These are phyloP conservation scores for Trichocladium uniseriatum DNA, from an alignment of 495 filamentous ascomycete species.

Conservation along the genomic window DNA sequence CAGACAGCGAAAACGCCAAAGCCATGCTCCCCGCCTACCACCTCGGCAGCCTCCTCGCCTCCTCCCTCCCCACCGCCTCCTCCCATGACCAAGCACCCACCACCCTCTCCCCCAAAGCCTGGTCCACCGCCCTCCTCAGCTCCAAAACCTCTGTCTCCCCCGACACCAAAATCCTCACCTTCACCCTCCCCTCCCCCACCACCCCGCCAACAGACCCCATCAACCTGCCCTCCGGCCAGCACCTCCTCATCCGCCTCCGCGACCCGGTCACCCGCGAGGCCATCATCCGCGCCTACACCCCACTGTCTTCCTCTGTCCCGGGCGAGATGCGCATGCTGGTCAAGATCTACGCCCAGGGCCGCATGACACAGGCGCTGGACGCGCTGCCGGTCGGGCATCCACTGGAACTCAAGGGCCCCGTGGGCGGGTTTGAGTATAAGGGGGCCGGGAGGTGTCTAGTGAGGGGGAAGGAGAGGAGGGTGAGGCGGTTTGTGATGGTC, in stretches of 20 bases:
- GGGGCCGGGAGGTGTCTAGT: conserved; percentile 57
- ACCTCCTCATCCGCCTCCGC: conserved; percentile 75
- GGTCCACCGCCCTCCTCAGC: conserved; percentile 60
- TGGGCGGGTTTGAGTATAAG: conserved; percentile 78
- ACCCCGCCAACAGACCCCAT: conserved; percentile 43
- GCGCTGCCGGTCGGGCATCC: conserved; percentile 55
- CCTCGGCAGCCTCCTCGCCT: conserved; percentile 71
- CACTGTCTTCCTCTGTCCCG: conserved; percentile 53
- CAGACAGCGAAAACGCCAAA: conserved; percentile 89
- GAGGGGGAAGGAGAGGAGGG: conserved; percentile 46
- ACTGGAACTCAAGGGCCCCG: conserved; percentile 85
- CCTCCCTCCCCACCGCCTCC: conserved; percentile 51
- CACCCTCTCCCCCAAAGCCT: conserved; percentile 65
- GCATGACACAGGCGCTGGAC: conserved; percentile 80
- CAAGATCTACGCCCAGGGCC: conserved; percentile 80
- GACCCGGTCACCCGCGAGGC: conserved; percentile 58
- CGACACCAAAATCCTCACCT: conserved; percentile 79
- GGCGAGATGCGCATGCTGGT: conserved; percentile 68
- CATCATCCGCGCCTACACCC: conserved; percentile 85
- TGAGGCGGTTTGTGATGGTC: conserved; percentile 77
- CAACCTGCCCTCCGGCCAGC: conserved; percentile 80
- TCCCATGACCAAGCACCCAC: conserved; percentile 41
- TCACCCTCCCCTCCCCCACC: conserved; percentile 62
- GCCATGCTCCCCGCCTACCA: conserved; percentile 86
- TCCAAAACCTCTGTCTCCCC: conserved; percentile 59